These are phyloP conservation scores for Ascochyta rabiei DNA, from an alignment of 2,329 filamentous ascomycete species.

Conservation along the genomic window DNA sequence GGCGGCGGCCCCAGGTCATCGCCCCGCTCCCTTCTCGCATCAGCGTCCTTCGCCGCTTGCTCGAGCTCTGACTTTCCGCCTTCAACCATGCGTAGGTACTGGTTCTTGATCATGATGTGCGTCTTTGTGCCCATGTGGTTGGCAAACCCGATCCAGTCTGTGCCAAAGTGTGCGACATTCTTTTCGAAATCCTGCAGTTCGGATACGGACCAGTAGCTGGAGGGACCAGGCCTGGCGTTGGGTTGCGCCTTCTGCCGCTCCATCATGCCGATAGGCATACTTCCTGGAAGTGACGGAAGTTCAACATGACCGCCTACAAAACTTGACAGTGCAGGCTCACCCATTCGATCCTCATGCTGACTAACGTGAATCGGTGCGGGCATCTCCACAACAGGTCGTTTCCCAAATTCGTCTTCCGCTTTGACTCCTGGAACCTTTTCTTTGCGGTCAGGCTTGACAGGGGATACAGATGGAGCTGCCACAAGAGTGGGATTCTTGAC, in stretches of 20 bases:
- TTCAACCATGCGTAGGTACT: conserved; percentile 55
- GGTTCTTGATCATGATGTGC: conserved; percentile 74
- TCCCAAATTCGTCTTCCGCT: conserved; percentile 41
- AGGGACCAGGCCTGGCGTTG: conserved; percentile 64
- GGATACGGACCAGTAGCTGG: conserved; percentile 87
- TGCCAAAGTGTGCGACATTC: conserved; percentile 75
- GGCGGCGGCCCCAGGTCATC: conserved; percentile 56
- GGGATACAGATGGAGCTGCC: conserved; percentile 45
- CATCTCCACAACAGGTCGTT: conserved; percentile 37
- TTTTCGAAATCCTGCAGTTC: conserved; percentile 78
- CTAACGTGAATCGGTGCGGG: conserved; percentile 33
- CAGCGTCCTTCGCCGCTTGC: conserved; percentile 50
- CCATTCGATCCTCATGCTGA: conserved; percentile 37
- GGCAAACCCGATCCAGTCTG: conserved; percentile 77
- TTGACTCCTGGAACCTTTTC: conserved; percentile 41
- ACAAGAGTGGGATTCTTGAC: conserved; percentile 50
- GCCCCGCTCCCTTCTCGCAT: conserved; percentile 50
- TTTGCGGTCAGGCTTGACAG: conserved; percentile 44
- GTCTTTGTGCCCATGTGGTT: conserved; percentile 83
- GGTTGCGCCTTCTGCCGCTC: conserved; percentile 43
- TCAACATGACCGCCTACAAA: conserved; percentile 16
- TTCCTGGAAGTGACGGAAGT: conserved; percentile 6
- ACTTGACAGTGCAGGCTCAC: conserved; percentile 24
- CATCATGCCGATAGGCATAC: conserved; percentile 37
- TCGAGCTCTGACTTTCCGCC: conserved; percentile 52